These are phyloP conservation scores for Helicocarpus griseus DNA, from an alignment of 2,329 filamentous ascomycete genomes.

Conservation along the genomic window DNA sequence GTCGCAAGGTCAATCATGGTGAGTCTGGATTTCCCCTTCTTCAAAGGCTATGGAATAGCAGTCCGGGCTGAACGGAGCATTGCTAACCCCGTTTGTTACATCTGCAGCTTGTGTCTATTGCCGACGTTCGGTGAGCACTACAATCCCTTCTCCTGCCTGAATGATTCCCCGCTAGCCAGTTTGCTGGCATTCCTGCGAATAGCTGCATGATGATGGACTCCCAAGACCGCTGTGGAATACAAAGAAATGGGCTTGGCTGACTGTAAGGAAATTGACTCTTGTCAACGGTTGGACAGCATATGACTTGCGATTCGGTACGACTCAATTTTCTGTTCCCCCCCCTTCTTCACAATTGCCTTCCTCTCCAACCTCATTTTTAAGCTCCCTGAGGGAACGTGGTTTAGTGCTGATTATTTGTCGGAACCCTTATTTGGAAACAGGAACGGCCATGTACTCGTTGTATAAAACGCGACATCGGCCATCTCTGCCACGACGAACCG, in stretches of 20 bases:
- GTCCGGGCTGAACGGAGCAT: conserved; percentile 7
- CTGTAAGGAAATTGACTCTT: conserved; percentile 10
- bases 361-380: conserved; percentile 6
- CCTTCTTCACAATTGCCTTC: conserved; percentile 15
- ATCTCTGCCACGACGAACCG: conserved; percentile 95
- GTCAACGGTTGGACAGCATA: conserved; percentile 56
- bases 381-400: conserved; percentile 12
- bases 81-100: conserved; percentile 30
- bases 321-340: conserved; percentile 3
- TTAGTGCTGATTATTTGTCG: conserved; percentile 28
- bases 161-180: neutral
- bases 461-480: conserved; percentile 96
- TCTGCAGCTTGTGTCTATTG: conserved; percentile 76
- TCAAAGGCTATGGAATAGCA: conserved; percentile 6
- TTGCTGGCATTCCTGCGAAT: conserved; percentile 13
- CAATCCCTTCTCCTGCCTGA: neutral
- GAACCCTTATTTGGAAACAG: conserved; percentile 40
- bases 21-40: conserved; percentile 30
- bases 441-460: conserved; percentile 94
- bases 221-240: neutral
- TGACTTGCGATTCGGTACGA: conserved; percentile 84
- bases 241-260: conserved; percentile 10
- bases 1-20: conserved; percentile 86
- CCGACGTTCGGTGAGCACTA: conserved; percentile 70
- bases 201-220: conserved; percentile 10